Evolutionary conservation across 768 basidiomycete genomes (phyloP).

Genomic region (Chalciporus piperatus): DNA sequence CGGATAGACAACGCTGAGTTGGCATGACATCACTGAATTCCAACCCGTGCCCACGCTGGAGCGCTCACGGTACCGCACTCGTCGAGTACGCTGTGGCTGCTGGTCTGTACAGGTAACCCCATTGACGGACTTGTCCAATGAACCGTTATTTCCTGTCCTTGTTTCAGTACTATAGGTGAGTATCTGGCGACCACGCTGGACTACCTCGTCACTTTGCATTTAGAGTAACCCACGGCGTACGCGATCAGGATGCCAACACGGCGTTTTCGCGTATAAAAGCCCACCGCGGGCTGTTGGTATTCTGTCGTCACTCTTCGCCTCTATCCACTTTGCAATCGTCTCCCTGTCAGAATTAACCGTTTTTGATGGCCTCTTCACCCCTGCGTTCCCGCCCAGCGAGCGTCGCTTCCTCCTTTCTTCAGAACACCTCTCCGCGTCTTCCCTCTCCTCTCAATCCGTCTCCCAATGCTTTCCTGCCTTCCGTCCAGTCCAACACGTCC

Average conservation of each 20-base stretch:
- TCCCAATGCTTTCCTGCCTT: conserved; percentile 6
- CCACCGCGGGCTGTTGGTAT: conserved; percentile 3
- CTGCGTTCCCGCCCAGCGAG: conserved; percentile 12
- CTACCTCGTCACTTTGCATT: too few relatives aligned
- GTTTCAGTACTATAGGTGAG: too few relatives aligned
- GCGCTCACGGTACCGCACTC: not conserved
- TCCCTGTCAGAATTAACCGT: not conserved
- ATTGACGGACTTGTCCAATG: not conserved
- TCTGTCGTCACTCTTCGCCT: not conserved
- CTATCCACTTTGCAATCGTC: not conserved
- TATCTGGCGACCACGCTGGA: too few relatives aligned
- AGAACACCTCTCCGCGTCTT: conserved; percentile 14
- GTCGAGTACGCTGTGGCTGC: not conserved
- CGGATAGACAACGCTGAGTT: too few relatives aligned
- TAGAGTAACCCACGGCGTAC: too few relatives aligned
- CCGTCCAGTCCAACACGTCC: not conserved
- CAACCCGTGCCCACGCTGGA: not conserved
- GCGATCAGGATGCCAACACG: not conserved
- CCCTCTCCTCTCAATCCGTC: conserved; percentile 27
- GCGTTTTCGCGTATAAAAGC: conserved; percentile 11
- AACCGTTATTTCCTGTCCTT: not conserved
- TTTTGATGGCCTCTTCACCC: conserved; percentile 6
- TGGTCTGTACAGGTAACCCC: not conserved
- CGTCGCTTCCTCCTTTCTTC: conserved; percentile 2
- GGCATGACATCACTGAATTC: not conserved